These are phyloP conservation scores for Helicocarpus griseus DNA, from an alignment of 2,329 filamentous ascomycete species.

Conservation along the genomic window DNA sequence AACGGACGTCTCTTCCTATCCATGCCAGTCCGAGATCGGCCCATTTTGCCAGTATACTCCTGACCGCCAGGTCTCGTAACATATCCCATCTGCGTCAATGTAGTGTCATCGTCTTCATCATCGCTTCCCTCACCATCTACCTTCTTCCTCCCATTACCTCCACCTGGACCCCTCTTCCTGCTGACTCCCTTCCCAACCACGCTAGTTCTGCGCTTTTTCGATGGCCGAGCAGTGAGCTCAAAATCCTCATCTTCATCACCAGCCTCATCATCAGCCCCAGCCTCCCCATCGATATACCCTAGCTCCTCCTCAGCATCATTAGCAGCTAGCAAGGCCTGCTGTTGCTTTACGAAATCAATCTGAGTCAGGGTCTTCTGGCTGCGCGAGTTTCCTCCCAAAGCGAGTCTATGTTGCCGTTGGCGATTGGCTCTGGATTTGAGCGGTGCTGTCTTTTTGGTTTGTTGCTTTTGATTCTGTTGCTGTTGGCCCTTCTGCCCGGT, in stretches of 20 bases:
- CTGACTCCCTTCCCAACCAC: neutral
- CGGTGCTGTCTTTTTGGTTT: neutral
- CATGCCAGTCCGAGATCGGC: neutral
- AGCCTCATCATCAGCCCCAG: conserved; percentile 12
- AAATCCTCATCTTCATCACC: conserved; percentile 10
- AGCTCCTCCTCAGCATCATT: conserved; percentile 19
- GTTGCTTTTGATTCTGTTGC: neutral
- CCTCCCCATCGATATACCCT: conserved; percentile 13
- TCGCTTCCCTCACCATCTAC: conserved; percentile 15
- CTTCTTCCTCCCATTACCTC: conserved; percentile 13
- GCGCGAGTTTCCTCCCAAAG: conserved; percentile 11
- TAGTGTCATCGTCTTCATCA: conserved; percentile 25
- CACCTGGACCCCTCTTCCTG: neutral
- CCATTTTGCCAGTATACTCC: neutral
- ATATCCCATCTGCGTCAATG: conserved; percentile 35
- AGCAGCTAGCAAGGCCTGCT: conserved; percentile 23
- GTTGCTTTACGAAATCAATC: conserved; percentile 28
- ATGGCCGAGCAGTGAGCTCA: neutral
- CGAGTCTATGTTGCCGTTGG: conserved; percentile 9
- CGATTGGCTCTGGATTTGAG: neutral
- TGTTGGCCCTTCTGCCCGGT: neutral
- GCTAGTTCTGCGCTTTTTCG: neutral
- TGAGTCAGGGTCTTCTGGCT: conserved; percentile 34
- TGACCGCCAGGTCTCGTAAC: conserved; percentile 24
- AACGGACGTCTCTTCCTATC: neutral